phyloP scores from a whole-genome alignment of 306 rosid species.

The Cajanus cajan region DNA sequence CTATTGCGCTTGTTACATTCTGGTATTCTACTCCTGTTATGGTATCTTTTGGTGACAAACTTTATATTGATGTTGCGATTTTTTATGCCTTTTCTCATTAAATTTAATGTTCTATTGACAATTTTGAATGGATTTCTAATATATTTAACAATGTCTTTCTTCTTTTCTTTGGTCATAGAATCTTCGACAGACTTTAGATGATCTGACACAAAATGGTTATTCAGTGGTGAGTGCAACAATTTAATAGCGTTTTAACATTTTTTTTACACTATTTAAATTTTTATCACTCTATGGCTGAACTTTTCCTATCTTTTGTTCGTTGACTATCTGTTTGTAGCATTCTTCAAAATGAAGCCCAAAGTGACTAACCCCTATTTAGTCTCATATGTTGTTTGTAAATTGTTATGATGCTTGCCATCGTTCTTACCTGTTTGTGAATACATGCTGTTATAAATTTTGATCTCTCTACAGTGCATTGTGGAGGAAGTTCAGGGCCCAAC shows the following conservation, averaged over 20 bases:
- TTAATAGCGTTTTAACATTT: constrained; percentile 9
- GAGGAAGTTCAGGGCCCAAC: constrained; percentile 96
- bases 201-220: constrained; percentile 75
- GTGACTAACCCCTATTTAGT: neutral
- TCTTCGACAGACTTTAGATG: constrained; percentile 95
- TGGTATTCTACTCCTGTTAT: too few relatives aligned
- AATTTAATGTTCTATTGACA: neutral
- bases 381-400: constrained; percentile 24
- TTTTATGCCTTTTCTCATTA: constrained; percentile 18
- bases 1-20: constrained; percentile 7
- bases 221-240: constrained; percentile 75
- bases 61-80: neutral
- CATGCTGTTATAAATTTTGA: constrained; percentile 24
- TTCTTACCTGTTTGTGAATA: constrained; percentile 1
- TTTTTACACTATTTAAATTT: neutral
- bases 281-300: neutral
- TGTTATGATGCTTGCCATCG: neutral
- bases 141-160: constrained; percentile 23
- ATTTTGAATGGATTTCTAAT: neutral
- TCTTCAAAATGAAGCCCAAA: constrained; percentile 17
- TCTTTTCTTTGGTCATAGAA: constrained; percentile 57
- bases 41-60: constrained; percentile 4
- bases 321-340: neutral
- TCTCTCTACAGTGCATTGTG: constrained; percentile 81
- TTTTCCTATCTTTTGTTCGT: neutral